phyloP scores from a whole-genome alignment of 768 basidiomycete species.

The Russula ochroleuca region DNA sequence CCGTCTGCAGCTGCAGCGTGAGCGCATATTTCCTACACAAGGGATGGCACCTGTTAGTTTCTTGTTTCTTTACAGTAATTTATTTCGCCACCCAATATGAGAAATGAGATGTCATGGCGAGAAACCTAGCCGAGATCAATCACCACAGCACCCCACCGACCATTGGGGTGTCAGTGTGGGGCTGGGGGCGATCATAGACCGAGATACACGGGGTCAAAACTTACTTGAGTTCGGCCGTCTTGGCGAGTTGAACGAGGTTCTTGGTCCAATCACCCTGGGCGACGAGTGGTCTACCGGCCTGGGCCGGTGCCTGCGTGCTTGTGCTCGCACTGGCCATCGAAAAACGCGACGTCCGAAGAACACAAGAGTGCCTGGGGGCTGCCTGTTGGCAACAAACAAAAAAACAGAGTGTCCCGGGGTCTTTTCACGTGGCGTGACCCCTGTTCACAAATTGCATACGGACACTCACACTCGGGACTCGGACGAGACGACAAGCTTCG shows the following conservation, averaged over 20 bases:
- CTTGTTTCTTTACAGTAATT: neutral
- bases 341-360: neutral
- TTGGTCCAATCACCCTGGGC: constrained; percentile 86
- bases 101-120: neutral
- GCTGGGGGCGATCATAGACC: no score
- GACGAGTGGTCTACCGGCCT: constrained; percentile 40
- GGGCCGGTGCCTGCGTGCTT: constrained; percentile 23
- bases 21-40: constrained; percentile 69
- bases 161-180: no score
- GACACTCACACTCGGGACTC: no score
- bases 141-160: neutral
- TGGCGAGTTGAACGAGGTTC: constrained; percentile 79
- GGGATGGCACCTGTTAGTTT: neutral
- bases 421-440: neutral
- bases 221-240: constrained; percentile 84
- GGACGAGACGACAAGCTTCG: no score
- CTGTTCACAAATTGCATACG: no score
- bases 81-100: neutral
- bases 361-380: constrained; percentile 24
- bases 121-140: neutral
- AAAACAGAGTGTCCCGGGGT: constrained; percentile 16
- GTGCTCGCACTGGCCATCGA: constrained; percentile 25
- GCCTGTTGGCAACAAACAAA: neutral
- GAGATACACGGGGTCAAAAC: constrained; percentile 32
- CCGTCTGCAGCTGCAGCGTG: constrained; percentile 79